Conservation (phyloP, 2,329 filamentous ascomycete genomes). For the Talaromyces funiculosus region DNA sequence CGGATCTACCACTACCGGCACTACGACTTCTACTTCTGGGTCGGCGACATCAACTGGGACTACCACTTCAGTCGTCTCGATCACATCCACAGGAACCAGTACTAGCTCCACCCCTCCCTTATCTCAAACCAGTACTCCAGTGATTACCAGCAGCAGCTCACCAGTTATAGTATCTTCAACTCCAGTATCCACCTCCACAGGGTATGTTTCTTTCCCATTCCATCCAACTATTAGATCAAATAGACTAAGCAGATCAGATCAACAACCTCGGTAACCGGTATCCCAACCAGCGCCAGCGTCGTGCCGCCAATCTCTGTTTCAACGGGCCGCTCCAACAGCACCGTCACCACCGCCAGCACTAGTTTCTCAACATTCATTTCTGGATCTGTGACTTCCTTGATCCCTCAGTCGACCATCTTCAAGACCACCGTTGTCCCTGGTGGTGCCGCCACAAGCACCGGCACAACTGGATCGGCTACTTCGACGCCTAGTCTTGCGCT, state of each 20-base stretch:
- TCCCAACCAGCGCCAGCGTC: conserved; percentile 5
- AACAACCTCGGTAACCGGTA: not conserved
- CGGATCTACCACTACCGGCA: not conserved
- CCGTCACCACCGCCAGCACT: conserved; percentile 10
- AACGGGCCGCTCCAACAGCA: conserved; percentile 2
- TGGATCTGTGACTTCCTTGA: not conserved
- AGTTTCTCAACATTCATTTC: conserved; percentile 11
- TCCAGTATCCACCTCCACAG: not conserved
- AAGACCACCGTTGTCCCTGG: conserved; percentile 13
- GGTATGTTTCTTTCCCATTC: not conserved
- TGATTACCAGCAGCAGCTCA: conserved; percentile 6
- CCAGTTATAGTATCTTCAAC: conserved; percentile 6
- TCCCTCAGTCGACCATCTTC: conserved; percentile 13
- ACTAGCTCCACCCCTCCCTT: conserved; percentile 2
- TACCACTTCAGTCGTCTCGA: not conserved
- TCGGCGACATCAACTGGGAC: not conserved
- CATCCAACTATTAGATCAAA: not conserved
- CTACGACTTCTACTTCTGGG: not conserved
- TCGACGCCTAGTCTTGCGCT: conserved; percentile 2
- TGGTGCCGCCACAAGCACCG: not conserved
- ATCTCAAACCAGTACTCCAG: not conserved
- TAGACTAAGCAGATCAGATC: not conserved
- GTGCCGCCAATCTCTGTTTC: conserved; percentile 5
- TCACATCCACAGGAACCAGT: conserved; percentile 2
- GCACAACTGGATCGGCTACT: not conserved